Evolutionary conservation across 306 rosid species (phyloP), one percentile per base, ranked within the genome.

Genomic region (Cucurbita maxima): DNA sequence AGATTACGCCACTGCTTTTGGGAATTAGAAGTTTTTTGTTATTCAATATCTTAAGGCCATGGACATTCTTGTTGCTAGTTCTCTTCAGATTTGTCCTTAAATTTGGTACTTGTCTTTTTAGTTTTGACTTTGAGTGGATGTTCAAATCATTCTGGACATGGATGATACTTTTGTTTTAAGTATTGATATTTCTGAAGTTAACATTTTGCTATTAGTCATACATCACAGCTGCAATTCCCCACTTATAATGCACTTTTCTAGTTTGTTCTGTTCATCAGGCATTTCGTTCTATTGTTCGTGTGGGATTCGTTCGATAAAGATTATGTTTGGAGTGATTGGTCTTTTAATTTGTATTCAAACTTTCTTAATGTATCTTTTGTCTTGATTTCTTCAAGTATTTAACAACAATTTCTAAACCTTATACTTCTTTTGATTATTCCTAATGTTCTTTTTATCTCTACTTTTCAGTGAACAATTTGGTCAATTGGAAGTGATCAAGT

Each of bases 71-170:
- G 74, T 70, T 50, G 47, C 59, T 70, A 51, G 59, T 10, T 34
- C 2, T 50, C 51, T 30, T 70, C 30, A 13, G 25, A 15, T 70
- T 70, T 30, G 58, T 50, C 20, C 45, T 51, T 70, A 16, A 16
- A 15, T 34, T 6, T 70, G 58, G 58, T 8, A 51, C 56, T 70
- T 70, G 4, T 34, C 47, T 70, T 50, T 53, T 51, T 70, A 70
- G 74, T 50, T 70, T 50, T 51, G 59, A 70, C 34, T 70, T 70
- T 51, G 45, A 70, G 34, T 70, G 74, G 59, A 70, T 48, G 57
- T 69, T 69, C 48, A 48, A 69, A 51, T 69, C 73, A 69, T 47
- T 69, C 25, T 69, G 73, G 73, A 45, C 57, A 25, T 68, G 55
- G 58, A 47, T 69, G 45, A 70, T 70, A 70, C 58, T 16, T 51